Evolutionary conservation across 2,329 filamentous ascomycete genomes (phyloP), one percentile per base, ranked within the genome.

Genomic region (Aspergillus glaucus): DNA sequence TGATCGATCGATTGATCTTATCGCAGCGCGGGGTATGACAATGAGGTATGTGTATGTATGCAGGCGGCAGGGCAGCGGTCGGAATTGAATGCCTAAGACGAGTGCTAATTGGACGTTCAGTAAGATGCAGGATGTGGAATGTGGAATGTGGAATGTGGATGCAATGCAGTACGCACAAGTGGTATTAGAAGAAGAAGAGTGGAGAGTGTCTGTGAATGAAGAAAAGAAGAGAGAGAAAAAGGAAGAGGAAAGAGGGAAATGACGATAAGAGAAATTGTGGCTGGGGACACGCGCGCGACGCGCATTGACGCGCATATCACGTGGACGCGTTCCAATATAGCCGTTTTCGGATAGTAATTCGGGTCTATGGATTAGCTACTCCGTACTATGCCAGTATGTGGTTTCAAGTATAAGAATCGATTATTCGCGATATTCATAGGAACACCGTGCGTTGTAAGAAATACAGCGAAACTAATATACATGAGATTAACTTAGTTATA

Each of bases 231-330:
- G n/a, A 36, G 34, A 46, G 45, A 32, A 39, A 40, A 21, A 39
- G 32, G 14, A 46, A 17, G 48, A 55, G 40, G 49, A 47, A 39
- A 17, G 39, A 49, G 41, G 42, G 42, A 21, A 39, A 39, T 6
- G 37, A 40, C 19, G 37, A 40, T 21, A 19, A 40, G 15, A 40
- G 17, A 40, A 40, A 19, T 40, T 40, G 54, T 53, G 53, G 57
- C 48, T 54, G 56, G 56, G 50, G 44, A 49, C 42, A 49, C 46
- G 47, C 44, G 42, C 56, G 57, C 59, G 59, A 58, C 60, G 49
- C 53, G 55, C 45, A 43, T 46, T 50, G 50, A 58, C 60, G 57
- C 58, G 58, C 50, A 12, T 3, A 12, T 40, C 37, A 40, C 37
- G 37, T 40, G 37, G 37, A 2, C 17, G 6, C 34, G 34, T 17